Percentiles rank a stretch among this genome's conserved stretches.
Conservation (phyloP, 2,329 filamentous ascomycete genomes). For the Calycina herbarum region DNA sequence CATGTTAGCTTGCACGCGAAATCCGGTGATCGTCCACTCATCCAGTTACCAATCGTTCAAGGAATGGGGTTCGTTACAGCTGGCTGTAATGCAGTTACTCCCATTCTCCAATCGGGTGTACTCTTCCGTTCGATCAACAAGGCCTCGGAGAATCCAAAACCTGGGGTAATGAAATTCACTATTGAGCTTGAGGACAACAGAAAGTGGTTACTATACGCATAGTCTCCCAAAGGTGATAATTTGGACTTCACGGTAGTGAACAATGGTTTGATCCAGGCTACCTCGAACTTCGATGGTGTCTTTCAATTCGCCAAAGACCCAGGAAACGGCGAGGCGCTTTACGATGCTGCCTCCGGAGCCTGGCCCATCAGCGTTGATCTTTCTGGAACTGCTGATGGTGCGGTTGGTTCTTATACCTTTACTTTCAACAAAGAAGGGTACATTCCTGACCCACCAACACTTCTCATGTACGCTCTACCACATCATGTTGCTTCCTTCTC, state of each 20-base stretch:
- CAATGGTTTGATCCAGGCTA: conserved; percentile 64
- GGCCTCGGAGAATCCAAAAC: conserved; percentile 55
- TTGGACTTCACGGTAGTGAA: conserved; percentile 69
- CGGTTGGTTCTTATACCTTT: conserved; percentile 70
- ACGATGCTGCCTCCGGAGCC: conserved; percentile 74
- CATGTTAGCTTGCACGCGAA: conserved; percentile 67
- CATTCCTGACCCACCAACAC: conserved; percentile 48
- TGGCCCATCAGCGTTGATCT: conserved; percentile 68
- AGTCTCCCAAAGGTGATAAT: conserved; percentile 55
- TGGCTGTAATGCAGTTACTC: conserved; percentile 68
- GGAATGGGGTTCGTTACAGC: conserved; percentile 88
- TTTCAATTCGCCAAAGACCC: conserved; percentile 84
- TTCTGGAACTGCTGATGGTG: conserved; percentile 59
- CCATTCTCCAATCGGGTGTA: conserved; percentile 71
- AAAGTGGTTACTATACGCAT: conserved; percentile 80
- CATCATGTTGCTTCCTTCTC: conserved; percentile 83
- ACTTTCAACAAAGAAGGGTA: conserved; percentile 69
- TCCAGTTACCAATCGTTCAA: conserved; percentile 82
- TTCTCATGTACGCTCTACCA: conserved; percentile 85
- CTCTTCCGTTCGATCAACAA: conserved; percentile 70
- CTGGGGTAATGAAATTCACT: conserved; percentile 73
- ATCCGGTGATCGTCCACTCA: conserved; percentile 52
- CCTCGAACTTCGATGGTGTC: conserved; percentile 68
- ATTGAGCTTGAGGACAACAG: conserved; percentile 70
- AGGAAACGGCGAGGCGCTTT: conserved; percentile 61